Evolutionary conservation across 2,329 filamentous ascomycete genomes (phyloP), one percentile per base, ranked within the genome.

Genomic region (Beauveria medogensis): DNA sequence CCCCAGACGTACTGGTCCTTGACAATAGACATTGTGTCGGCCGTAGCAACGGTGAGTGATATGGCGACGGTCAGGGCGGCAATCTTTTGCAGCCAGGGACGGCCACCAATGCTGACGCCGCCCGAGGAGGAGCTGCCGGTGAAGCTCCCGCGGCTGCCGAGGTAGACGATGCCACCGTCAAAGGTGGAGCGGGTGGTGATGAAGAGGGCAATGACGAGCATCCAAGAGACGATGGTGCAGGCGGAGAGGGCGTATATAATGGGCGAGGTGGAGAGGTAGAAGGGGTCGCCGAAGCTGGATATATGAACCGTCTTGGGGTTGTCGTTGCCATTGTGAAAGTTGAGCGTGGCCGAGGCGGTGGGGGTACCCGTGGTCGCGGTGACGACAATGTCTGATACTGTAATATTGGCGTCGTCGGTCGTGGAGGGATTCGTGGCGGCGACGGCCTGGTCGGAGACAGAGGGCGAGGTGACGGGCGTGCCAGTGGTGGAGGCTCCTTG

Each of bases 101-200:
- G 86, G 48, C 92, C 92, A 57, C 94, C 94, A 18, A 97, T 91
- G 59, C 88, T 92, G 59, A 95, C 87, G 55, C 92, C 84, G 54
- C 92, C 84, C 34, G 87, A 84, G 16, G 87, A 86, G 3, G 90
- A 90, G 56, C 90, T 88, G 70, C 89, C 90, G 54, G 92, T 95
- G 74, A 96, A 92, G 62, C 92, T 91, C 71, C 92, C 91, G 69
- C 90, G 85, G 28, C 89, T 82, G 48, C 90, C 89, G 54, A 95
- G 79, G 62, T 94, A 88, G 50, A 93, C 90, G 53, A 90, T 85
- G 24, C 91, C 91, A 59, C 91, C 91, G 62, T 95, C 86, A 64
- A 96, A 87, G 72, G 94, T 96, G 3, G 94, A 96, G 56, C 93
- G 86, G n/a, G 93, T 93, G 0, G 92, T 96, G 68, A 97, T 92